Conservation (phyloP, 257 asterid genomes). For the Cruciata laevipes region DNA sequence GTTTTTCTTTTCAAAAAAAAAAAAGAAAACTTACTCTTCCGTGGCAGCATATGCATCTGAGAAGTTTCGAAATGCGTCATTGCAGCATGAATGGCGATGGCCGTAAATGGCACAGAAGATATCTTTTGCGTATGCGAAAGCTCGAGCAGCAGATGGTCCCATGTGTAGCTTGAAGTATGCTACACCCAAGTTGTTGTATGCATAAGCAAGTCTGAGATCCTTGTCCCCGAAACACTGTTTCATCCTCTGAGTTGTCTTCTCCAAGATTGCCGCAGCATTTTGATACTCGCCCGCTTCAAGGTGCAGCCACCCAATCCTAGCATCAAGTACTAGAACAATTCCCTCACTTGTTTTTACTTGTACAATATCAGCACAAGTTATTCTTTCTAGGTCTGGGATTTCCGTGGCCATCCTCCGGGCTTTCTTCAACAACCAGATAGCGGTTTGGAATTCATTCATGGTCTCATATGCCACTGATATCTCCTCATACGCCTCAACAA, state of each 20-base stretch:
- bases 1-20: background rate
- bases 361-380: too few species aligned
- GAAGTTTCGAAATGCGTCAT: constrained; percentile 71
- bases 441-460: constrained; percentile 76
- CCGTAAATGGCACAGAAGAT: constrained; percentile 79
- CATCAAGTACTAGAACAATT: constrained; percentile 51
- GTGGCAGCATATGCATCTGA: constrained; percentile 83
- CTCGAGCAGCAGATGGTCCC: constrained; percentile 88
- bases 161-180: constrained; percentile 81
- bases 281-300: constrained; percentile 65
- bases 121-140: constrained; percentile 75
- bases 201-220: constrained; percentile 70
- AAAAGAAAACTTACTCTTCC: constrained; percentile 45
- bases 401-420: constrained; percentile 52
- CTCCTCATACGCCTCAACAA: too few species aligned
- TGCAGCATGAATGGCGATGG: constrained; percentile 70
- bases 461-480: constrained; percentile 47
- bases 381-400: constrained; percentile 34
- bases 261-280: constrained; percentile 61
- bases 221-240: constrained; percentile 80
- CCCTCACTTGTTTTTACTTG: too few species aligned
- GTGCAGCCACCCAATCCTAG: constrained; percentile 85
- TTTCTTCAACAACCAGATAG: constrained; percentile 55
- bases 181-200: constrained; percentile 83
- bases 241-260: constrained; percentile 85